Evolutionary conservation across 768 basidiomycete genomes (phyloP), one percentile per base, ranked within the genome.

Genomic region (Tulasnella sp.): DNA sequence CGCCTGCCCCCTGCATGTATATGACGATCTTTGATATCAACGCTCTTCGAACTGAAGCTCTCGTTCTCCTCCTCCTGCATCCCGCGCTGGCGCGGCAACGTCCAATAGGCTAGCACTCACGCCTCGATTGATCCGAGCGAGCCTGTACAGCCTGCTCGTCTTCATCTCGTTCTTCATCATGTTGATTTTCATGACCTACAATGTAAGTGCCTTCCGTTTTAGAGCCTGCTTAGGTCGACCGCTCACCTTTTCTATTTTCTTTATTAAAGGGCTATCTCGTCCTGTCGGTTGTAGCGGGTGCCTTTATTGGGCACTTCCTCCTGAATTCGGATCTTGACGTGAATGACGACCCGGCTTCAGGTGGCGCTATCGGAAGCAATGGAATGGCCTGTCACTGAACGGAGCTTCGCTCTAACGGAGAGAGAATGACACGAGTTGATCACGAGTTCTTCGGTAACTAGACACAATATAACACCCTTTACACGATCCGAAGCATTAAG

Each of bases 111-210:
- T 54, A 24, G 77, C n/a, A 50, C 46, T 54, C 41, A 40, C n/a
- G 12, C 64, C 69, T 9, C 80, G 84, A 34, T 28, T 82, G 20
- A 83, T 92, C 69, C 89, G 94, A 37, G 93, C 95, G 8, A 83
- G 85, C 1, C 84, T 95, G 50, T 97, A 97, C 83, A 95, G 92
- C n/a, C 86, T 88, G 5, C 91, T 91, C 3, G 91, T 96, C 31
- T 92, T 93, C 85, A 85, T 96, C 80, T 94, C 94, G 48, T 94
- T 93, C 88, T 95, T 95, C 90, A 90, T 96, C 84, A 98, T 98
- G 96, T 88, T 98, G 80, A 92, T 97, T 58, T 96, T 96, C 86
- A 97, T 98, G 96, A 97, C 96, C 6, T 98, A 97, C 87, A 98
- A 98, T 83, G 95, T 96, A 80, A 84, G 94, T 87, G 34, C 42